Evolutionary conservation across 2,329 filamentous ascomycete genomes (phyloP).

Genomic region (Fusarium avenaceum): DNA sequence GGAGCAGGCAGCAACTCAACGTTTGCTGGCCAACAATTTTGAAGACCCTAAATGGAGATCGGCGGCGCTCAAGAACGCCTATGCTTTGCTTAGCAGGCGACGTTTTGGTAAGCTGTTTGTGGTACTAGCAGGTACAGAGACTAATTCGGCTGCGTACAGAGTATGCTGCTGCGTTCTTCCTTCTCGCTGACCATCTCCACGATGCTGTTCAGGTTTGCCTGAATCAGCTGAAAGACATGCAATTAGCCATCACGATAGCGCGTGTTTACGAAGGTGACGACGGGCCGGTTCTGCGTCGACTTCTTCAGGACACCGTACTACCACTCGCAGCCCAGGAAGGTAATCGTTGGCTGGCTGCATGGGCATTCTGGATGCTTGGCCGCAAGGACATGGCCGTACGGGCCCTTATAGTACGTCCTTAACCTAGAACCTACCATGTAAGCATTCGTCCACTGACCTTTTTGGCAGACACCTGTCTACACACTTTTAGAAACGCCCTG

Average conservation of each 20-base stretch:
- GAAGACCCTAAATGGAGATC: slow-evolving; percentile 87
- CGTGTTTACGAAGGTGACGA: slow-evolving; percentile 90
- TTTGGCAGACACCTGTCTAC: slow-evolving; percentile 78
- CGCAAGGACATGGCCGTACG: slow-evolving; percentile 87
- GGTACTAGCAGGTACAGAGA: neutral
- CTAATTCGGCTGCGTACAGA: slow-evolving; percentile 67
- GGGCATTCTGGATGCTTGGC: slow-evolving; percentile 94
- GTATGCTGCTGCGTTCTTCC: slow-evolving; percentile 96
- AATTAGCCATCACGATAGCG: slow-evolving; percentile 89
- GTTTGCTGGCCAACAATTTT: slow-evolving; percentile 91
- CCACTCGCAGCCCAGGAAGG: slow-evolving; percentile 82
- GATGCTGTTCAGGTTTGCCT: slow-evolving; percentile 90
- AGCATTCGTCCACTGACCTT: slow-evolving; percentile 7
- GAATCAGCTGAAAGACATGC: slow-evolving; percentile 88
- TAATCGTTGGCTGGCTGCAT: slow-evolving; percentile 93
- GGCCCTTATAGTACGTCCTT: slow-evolving; percentile 77
- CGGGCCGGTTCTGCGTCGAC: slow-evolving; percentile 77
- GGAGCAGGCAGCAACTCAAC: slow-evolving; percentile 85
- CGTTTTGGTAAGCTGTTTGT: slow-evolving; percentile 75
- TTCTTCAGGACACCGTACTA: slow-evolving; percentile 85
- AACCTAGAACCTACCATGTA: neutral
- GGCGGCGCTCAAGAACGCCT: slow-evolving; percentile 94
- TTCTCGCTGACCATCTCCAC: slow-evolving; percentile 85
- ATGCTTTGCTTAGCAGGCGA: slow-evolving; percentile 90
- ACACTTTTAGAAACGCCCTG: slow-evolving; percentile 77